Conservation (phyloP, 2,329 filamentous ascomycete genomes). For the Fusarium sp. region DNA sequence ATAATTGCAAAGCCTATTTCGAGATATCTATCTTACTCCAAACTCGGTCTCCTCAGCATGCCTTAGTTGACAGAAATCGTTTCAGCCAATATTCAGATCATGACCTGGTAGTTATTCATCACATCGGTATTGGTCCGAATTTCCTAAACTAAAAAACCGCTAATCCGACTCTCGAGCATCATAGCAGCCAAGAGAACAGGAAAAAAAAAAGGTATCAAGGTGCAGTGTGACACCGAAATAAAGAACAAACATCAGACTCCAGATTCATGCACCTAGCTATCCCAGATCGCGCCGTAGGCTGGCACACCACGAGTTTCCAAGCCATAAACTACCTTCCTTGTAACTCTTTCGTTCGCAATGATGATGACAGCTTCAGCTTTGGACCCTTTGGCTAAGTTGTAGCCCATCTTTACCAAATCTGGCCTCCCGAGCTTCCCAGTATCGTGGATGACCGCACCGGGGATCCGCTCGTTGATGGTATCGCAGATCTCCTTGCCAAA, state of each 20-base stretch:
- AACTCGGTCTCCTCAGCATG: too few species aligned
- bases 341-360: conserved; percentile 76
- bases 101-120: too few species aligned
- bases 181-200: too few species aligned
- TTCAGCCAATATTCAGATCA: too few species aligned
- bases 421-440: conserved; percentile 69
- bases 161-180: too few species aligned
- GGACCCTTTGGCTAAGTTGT: conserved; percentile 66
- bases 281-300: conserved; percentile 80
- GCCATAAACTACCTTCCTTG: conserved; percentile 74
- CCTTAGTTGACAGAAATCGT: too few species aligned
- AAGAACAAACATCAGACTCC: not conserved
- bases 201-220: too few species aligned
- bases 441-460: conserved; percentile 74
- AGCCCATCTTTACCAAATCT: conserved; percentile 62
- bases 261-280: conserved; percentile 52
- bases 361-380: conserved; percentile 77
- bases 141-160: too few species aligned
- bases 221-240: too few species aligned
- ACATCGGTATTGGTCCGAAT: too few species aligned
- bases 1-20: too few species aligned
- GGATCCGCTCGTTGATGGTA: conserved; percentile 66
- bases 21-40: too few species aligned
- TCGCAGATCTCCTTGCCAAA: conserved; percentile 69
- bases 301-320: conserved; percentile 73